A percentile compares a stretch with the other conserved stretches of the same genome.
phyloP scores from a whole-genome alignment of 2,329 filamentous ascomycete genomes.

The Pseudogymnoascus sp. region DNA sequence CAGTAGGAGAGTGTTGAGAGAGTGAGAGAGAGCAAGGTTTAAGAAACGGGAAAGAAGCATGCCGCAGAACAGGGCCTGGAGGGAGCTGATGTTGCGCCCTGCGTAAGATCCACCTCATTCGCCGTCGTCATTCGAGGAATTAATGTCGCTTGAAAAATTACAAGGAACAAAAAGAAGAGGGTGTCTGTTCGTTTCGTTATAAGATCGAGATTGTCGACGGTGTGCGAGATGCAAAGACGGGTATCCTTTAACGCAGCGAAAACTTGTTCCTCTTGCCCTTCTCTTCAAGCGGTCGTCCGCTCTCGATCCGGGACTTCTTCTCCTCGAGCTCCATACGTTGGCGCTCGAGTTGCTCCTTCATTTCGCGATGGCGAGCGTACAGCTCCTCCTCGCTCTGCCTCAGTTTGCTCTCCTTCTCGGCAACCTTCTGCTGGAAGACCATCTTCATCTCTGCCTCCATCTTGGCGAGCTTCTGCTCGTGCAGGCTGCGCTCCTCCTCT shows the following conservation, averaged over 20 bases:
- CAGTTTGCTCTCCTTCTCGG: constrained; percentile 98
- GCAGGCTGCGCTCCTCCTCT: constrained; percentile 93
- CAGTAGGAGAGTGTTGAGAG: constrained; percentile 5
- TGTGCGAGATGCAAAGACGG: neutral
- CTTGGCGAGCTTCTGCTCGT: constrained; percentile 99
- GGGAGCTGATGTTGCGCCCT: neutral
- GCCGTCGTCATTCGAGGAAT: constrained; percentile 9
- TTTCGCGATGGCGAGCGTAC: constrained; percentile 95
- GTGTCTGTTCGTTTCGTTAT: constrained; percentile 8
- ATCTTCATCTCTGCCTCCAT: constrained; percentile 99
- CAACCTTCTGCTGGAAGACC: constrained; percentile 99
- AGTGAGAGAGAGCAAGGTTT: neutral
- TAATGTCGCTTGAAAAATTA: constrained; percentile 9
- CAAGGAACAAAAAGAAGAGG: constrained; percentile 8
- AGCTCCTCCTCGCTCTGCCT: constrained; percentile 99
- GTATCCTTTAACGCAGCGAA: constrained; percentile 74
- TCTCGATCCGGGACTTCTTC: constrained; percentile 95
- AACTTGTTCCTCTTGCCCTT: constrained; percentile 99
- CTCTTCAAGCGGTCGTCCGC: constrained; percentile 90
- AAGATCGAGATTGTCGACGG: constrained; percentile 1
- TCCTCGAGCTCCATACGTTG: constrained; percentile 93
- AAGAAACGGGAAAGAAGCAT: constrained; percentile 3
- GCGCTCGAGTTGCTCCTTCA: constrained; percentile 98
- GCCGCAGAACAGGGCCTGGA: constrained; percentile 3
- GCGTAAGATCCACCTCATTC: neutral